A percentile compares a stretch with the other conserved stretches of the same genome.
Evolutionary conservation across 495 filamentous ascomycete genomes (phyloP).

Genomic region (Aspergillus saccharolyticus): DNA sequence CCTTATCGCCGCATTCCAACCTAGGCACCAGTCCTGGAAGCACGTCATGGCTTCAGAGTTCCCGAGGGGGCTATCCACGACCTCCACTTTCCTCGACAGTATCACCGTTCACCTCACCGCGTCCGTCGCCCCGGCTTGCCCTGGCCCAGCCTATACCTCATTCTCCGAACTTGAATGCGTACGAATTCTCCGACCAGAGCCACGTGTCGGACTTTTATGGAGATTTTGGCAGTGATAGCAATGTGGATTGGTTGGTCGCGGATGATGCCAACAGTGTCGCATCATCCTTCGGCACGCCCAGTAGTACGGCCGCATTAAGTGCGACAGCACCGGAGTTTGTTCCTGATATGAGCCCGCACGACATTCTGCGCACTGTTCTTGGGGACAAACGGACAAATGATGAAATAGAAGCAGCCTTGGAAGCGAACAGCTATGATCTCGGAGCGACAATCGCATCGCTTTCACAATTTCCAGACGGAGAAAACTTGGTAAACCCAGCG

Average conservation of each 20-base stretch:
- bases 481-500: constrained; percentile 23
- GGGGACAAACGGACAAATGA: constrained; percentile 86
- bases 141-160: constrained; percentile 95
- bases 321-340: constrained; percentile 76
- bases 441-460: constrained; percentile 82
- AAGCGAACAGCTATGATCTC: constrained; percentile 86
- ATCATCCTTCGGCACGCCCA: constrained; percentile 63
- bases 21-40: constrained; percentile 72
- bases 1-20: constrained; percentile 66
- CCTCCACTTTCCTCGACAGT: constrained; percentile 45
- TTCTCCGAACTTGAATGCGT: constrained; percentile 88
- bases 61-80: constrained; percentile 65
- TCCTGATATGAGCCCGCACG: constrained; percentile 94
- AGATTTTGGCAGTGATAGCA: constrained; percentile 80
- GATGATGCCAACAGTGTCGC: constrained; percentile 77
- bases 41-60: constrained; percentile 69
- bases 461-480: constrained; percentile 55
- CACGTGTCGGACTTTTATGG: constrained; percentile 82
- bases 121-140: constrained; percentile 86
- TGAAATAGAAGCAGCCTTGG: constrained; percentile 85
- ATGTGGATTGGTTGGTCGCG: constrained; percentile 92
- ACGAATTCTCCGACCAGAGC: constrained; percentile 77
- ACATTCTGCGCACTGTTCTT: constrained; percentile 93
- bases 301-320: constrained; percentile 60
- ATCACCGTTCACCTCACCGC: constrained; percentile 91